These are phyloP conservation scores for Fusarium sulawesiense DNA, from an alignment of 2,329 filamentous ascomycete genomes.

Conservation along the genomic window DNA sequence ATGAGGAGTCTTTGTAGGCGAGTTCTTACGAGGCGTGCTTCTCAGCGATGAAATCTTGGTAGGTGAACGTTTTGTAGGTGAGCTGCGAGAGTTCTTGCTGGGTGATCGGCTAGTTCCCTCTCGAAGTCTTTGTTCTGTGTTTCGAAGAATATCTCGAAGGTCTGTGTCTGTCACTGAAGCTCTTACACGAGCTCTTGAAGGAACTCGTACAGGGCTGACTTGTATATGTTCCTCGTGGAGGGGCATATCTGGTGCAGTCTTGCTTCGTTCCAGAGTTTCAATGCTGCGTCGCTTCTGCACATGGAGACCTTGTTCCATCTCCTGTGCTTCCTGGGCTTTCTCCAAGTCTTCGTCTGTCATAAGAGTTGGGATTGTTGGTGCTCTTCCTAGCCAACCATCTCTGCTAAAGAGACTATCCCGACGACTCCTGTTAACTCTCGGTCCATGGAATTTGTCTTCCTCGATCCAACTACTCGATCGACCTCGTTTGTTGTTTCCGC, in stretches of 20 bases:
- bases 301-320: slow-evolving; percentile 25
- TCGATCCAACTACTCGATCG: slow-evolving; percentile 59
- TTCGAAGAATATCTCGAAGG: slow-evolving; percentile 62
- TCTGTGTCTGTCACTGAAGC: slow-evolving; percentile 57
- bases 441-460: slow-evolving; percentile 63
- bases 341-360: slow-evolving; percentile 44
- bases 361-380: slow-evolving; percentile 53
- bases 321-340: slow-evolving; percentile 30
- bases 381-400: slow-evolving; percentile 51
- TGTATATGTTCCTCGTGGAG: slow-evolving; percentile 23
- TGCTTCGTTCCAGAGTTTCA: slow-evolving; percentile 32
- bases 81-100: slow-evolving; percentile 45
- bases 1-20: slow-evolving; percentile 47
- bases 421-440: slow-evolving; percentile 51
- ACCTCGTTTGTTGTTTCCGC: slow-evolving; percentile 44
- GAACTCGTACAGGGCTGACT: slow-evolving; percentile 22
- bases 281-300: slow-evolving; percentile 34
- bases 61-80: slow-evolving; percentile 34
- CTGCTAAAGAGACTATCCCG: slow-evolving; percentile 47
- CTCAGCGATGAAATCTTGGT: slow-evolving; percentile 33
- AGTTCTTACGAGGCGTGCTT: slow-evolving; percentile 45
- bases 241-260: slow-evolving; percentile 39
- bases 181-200: slow-evolving; percentile 37
- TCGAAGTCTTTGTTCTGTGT: slow-evolving; percentile 63
- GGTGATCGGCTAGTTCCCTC: slow-evolving; percentile 52